phyloP scores from a whole-genome alignment of 1,284 basidiomycete species.

The Phlebopus sp. region DNA sequence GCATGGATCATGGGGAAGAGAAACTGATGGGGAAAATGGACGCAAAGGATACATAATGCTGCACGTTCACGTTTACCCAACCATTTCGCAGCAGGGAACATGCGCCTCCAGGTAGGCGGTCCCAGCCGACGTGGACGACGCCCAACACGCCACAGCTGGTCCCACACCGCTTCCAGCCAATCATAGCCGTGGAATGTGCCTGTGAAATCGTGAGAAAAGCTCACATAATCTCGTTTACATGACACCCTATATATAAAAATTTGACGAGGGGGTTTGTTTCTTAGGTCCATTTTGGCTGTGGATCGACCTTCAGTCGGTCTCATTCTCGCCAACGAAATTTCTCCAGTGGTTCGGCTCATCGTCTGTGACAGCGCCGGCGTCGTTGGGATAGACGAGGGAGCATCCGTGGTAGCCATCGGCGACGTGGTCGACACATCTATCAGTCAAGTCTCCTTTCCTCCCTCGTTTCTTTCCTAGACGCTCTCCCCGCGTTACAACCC shows the following conservation, averaged over 20 bases:
- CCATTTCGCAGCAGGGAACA: conserved; percentile 11
- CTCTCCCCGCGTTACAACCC: conserved; percentile 20
- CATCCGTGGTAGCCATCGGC: conserved; percentile 21
- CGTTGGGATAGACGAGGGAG: conserved; percentile 39
- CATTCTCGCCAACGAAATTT: conserved; percentile 32
- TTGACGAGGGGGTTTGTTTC: conserved; percentile 2
- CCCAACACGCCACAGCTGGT: not conserved
- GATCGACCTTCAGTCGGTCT: conserved; percentile 47
- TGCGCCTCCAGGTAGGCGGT: conserved; percentile 9
- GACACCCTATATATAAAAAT: conserved; percentile 31
- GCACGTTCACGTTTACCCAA: conserved; percentile 4
- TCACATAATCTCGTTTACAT: conserved; percentile 25
- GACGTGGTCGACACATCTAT: conserved; percentile 17
- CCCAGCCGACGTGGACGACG: conserved; percentile 1
- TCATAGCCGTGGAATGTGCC: not conserved
- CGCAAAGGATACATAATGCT: too few species aligned
- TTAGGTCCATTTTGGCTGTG: conserved; percentile 37
- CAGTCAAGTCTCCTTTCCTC: conserved; percentile 22
- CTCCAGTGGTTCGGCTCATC: conserved; percentile 36
- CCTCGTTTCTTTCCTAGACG: conserved; percentile 15
- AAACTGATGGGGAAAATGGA: conserved; percentile 4
- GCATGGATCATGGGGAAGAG: conserved; percentile 1
- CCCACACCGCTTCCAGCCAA: not conserved
- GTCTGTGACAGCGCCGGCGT: conserved; percentile 42
- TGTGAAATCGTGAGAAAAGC: conserved; percentile 24